Percentiles rank a stretch among this genome's conserved stretches.
These are phyloP conservation scores for Piper betle DNA, from an alignment of 164 flowering plant genomes.

Conservation along the genomic window DNA sequence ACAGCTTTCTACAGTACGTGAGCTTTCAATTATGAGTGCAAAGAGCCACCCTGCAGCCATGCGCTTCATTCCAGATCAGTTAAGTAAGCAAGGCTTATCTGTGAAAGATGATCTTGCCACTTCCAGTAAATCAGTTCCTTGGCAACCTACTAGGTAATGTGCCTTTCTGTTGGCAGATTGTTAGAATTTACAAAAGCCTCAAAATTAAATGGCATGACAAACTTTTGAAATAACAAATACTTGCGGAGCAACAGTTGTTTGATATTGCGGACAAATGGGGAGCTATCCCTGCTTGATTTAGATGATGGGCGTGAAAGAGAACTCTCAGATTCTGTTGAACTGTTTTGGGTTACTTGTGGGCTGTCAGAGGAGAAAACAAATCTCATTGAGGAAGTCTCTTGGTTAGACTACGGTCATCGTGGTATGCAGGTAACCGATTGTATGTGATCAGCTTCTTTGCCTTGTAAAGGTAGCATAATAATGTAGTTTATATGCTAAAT, in stretches of 20 bases:
- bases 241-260: conserved; percentile 50
- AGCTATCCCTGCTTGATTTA: conserved; percentile 90
- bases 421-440: conserved; percentile 88
- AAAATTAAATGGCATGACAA: background rate
- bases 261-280: conserved; percentile 80
- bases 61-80: conserved; percentile 87
- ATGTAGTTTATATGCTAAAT: background rate
- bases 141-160: conserved; percentile 67
- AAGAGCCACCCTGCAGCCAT: conserved; percentile 96
- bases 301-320: conserved; percentile 91
- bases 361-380: conserved; percentile 74
- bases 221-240: background rate
- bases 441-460: background rate
- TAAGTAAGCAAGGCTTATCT: conserved; percentile 22
- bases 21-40: conserved; percentile 96
- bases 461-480: background rate
- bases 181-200: background rate
- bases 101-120: conserved; percentile 21
- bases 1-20: conserved; percentile 99
- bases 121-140: conserved; percentile 20
- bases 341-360: conserved; percentile 98
- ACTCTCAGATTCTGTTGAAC: conserved; percentile 85
- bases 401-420: conserved; percentile 92
- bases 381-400: conserved; percentile 90
- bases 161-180: background rate